phyloP scores from a whole-genome alignment of 1,139 yeast species.

The Candida tetrigidarum region DNA sequence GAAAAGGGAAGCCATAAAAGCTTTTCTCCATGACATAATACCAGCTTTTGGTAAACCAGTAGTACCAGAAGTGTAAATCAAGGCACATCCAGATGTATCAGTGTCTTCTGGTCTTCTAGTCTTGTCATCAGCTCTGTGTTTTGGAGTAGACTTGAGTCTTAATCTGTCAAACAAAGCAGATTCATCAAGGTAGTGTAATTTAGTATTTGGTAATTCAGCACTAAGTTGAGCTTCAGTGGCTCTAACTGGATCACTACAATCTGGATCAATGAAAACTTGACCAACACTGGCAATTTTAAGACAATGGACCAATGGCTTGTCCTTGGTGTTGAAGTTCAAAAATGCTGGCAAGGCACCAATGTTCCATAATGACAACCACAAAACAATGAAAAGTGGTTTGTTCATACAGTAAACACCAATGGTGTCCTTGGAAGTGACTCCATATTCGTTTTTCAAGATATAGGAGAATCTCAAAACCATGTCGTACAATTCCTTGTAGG shows the following conservation, averaged over 20 bases:
- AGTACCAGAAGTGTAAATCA: conserved; percentile 93
- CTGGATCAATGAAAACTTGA: conserved; percentile 77
- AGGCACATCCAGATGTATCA: conserved; percentile 67
- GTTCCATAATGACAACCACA: conserved; percentile 91
- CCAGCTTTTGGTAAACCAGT: conserved; percentile 97
- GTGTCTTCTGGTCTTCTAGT: conserved; percentile 59
- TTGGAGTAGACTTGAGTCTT: conserved; percentile 50
- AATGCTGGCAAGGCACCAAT: conserved; percentile 91
- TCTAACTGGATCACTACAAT: conserved; percentile 57
- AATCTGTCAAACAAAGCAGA: conserved; percentile 44
- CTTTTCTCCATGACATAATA: conserved; percentile 89
- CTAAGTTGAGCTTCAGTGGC: conserved; percentile 55
- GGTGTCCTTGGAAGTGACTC: conserved; percentile 67
- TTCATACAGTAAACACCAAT: conserved; percentile 82
- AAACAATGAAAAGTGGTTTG: conserved; percentile 76
- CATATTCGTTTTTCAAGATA: conserved; percentile 64
- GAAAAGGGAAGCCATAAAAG: conserved; percentile 67
- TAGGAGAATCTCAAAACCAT: conserved; percentile 67
- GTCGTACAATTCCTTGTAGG: conserved; percentile 71
- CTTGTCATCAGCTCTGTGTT: conserved; percentile 56
- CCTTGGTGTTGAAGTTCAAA: conserved; percentile 78
- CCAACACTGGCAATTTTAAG: conserved; percentile 67
- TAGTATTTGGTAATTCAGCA: conserved; percentile 42
- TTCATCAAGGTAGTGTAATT: conserved; percentile 62
- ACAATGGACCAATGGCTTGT: conserved; percentile 80